These are phyloP conservation scores for Priceomyces fermenticarens DNA, from an alignment of 805 yeast genomes.

Conservation along the genomic window DNA sequence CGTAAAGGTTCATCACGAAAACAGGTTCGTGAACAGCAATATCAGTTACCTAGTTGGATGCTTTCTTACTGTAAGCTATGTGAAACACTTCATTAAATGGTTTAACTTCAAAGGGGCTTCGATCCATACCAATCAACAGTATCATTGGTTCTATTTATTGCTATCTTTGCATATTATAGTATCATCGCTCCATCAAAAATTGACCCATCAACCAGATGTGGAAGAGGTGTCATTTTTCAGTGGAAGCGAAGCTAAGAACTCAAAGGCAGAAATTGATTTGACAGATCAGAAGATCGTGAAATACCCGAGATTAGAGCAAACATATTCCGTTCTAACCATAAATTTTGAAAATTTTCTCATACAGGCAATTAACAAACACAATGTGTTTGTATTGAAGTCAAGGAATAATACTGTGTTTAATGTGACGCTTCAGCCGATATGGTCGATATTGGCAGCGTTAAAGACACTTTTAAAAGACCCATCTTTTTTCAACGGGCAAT, in stretches of 20 bases:
- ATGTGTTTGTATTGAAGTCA: conserved; percentile 10
- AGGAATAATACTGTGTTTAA: conserved; percentile 6
- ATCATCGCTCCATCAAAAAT: conserved; percentile 3
- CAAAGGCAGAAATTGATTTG: neutral
- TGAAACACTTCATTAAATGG: conserved; percentile 16
- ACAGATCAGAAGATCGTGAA: conserved; percentile 1
- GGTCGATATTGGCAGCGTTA: conserved; percentile 41
- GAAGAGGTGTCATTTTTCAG: conserved; percentile 1
- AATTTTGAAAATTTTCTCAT: conserved; percentile 27
- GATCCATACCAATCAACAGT: conserved; percentile 4
- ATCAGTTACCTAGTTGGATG: conserved; percentile 19
- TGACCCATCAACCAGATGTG: conserved; percentile 1
- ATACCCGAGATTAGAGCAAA: neutral
- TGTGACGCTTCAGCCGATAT: conserved; percentile 34
- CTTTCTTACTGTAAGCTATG: conserved; percentile 17
- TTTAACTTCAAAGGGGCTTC: conserved; percentile 5
- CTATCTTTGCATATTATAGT: conserved; percentile 4
- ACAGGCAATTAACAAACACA: conserved; percentile 18
- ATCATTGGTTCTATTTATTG: conserved; percentile 6
- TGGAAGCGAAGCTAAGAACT: neutral
- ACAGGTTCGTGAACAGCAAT: conserved; percentile 10
- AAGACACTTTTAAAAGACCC: conserved; percentile 29
- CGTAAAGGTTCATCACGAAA: conserved; percentile 12
- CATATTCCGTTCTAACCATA: conserved; percentile 15
- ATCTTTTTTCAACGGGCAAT: conserved; percentile 27